Percentiles rank a stretch among this genome's conserved stretches.
These are phyloP conservation scores for Basidioascus undulatus DNA, from an alignment of 768 basidiomycete species.

Conservation along the genomic window DNA sequence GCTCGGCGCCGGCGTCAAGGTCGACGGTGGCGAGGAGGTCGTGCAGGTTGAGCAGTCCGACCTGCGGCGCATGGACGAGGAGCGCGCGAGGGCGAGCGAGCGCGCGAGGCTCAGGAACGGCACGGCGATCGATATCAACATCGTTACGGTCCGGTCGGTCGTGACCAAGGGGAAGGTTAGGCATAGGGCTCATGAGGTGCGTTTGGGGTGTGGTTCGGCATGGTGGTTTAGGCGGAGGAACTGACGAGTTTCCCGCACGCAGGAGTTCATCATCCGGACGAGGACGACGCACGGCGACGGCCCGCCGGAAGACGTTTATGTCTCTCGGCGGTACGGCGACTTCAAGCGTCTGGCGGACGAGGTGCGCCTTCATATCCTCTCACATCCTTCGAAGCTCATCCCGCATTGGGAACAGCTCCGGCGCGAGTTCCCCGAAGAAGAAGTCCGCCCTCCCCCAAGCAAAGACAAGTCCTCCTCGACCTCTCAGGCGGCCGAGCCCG, in stretches of 20 bases:
- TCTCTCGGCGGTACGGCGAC: constrained; percentile 82
- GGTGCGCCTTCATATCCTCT: constrained; percentile 23
- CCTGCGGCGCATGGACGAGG: constrained; percentile 43
- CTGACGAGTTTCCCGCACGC: too few species aligned
- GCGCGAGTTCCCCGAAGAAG: constrained; percentile 59
- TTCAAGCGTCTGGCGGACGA: constrained; percentile 71
- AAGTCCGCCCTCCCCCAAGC: constrained; percentile 55
- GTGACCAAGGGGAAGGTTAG: constrained; percentile 64
- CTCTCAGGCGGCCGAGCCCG: neutral
- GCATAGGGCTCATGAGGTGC: constrained; percentile 63
- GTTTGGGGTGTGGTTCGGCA: too few species aligned
- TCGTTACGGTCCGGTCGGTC: constrained; percentile 65
- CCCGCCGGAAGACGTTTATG: constrained; percentile 53
- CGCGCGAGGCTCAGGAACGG: constrained; percentile 1
- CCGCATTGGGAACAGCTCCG: constrained; percentile 32
- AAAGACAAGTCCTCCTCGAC: constrained; percentile 38
- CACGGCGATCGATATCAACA: constrained; percentile 46
- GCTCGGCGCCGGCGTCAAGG: constrained; percentile 54
- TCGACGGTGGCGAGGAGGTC: constrained; percentile 46
- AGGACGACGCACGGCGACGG: constrained; percentile 44
- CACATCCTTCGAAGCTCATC: neutral
- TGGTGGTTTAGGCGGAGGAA: too few species aligned
- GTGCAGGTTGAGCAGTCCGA: constrained; percentile 71
- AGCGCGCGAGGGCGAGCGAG: neutral
- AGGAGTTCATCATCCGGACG: constrained; percentile 93